Evolutionary conservation across 2,329 filamentous ascomycete genomes (phyloP).

Genomic region (Phyllosticta ampelicida): DNA sequence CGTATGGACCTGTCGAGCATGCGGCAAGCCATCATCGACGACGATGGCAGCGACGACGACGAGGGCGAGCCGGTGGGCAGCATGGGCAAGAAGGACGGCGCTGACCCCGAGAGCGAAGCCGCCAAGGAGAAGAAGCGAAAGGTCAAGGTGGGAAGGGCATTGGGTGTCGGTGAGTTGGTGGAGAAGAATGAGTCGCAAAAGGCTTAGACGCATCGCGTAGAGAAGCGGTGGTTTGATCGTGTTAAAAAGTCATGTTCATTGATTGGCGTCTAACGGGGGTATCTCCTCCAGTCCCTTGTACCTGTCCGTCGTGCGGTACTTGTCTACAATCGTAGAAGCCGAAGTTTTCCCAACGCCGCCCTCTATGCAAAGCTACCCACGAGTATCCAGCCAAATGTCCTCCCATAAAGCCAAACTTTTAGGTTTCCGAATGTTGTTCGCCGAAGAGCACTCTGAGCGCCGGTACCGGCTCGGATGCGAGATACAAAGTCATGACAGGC

Average conservation of each 20-base stretch:
- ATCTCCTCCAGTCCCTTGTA: neutral
- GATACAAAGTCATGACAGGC: conserved; percentile 50
- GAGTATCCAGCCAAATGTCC: neutral
- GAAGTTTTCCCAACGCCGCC: neutral
- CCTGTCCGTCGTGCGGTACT: neutral
- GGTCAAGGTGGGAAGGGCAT: conserved; percentile 66
- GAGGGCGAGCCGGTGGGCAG: conserved; percentile 25
- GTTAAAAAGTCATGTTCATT: neutral
- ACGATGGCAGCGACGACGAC: conserved; percentile 27
- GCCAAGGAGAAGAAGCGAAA: conserved; percentile 45
- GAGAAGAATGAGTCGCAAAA: conserved; percentile 50
- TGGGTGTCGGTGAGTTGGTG: conserved; percentile 68
- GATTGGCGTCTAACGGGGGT: neutral
- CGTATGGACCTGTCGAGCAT: conserved; percentile 62
- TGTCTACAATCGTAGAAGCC: neutral
- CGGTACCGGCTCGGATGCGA: conserved; percentile 44
- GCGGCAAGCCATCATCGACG: conserved; percentile 41
- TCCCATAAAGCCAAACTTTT: neutral
- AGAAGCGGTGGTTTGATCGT: neutral
- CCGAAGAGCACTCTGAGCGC: conserved; percentile 43
- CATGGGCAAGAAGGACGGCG: conserved; percentile 23
- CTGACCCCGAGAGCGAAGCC: conserved; percentile 28
- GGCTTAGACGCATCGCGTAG: neutral
- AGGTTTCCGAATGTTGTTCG: neutral
- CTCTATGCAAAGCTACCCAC: neutral